Percentiles rank a stretch among this genome's conserved stretches.
Conservation (phyloP, 805 yeast species). For the Candida nonsorbophila region DNA sequence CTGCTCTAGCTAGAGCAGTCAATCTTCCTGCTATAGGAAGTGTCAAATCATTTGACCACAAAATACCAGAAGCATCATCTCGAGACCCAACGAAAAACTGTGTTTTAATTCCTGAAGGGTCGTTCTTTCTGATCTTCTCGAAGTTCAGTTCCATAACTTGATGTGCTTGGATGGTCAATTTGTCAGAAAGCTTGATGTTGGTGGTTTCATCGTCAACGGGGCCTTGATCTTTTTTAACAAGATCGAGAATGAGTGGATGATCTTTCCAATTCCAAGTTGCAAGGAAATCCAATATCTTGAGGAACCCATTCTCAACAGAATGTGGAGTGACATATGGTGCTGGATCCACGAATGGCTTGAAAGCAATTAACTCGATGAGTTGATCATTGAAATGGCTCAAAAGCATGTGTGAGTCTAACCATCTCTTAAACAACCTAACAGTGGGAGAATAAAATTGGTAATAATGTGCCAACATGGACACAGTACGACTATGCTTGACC, state of each 20-base stretch:
- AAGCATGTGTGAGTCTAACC: conserved; percentile 83
- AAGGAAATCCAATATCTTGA: conserved; percentile 64
- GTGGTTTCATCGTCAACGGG: conserved; percentile 15
- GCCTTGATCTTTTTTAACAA: conserved; percentile 39
- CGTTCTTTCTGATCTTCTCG: conserved; percentile 61
- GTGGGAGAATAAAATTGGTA: conserved; percentile 73
- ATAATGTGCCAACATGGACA: conserved; percentile 64
- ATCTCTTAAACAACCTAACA: conserved; percentile 77
- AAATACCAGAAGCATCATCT: conserved; percentile 78
- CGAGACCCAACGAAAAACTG: conserved; percentile 82
- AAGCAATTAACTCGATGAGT: conserved; percentile 72
- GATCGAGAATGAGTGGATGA: conserved; percentile 75
- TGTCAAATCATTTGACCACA: conserved; percentile 65
- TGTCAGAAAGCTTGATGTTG: conserved; percentile 49
- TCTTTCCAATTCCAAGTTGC: conserved; percentile 94
- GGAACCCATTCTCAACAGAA: conserved; percentile 74
- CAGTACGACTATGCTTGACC: conserved; percentile 76
- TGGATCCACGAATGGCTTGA: conserved; percentile 81
- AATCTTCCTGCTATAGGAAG: conserved; percentile 82
- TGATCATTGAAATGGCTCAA: conserved; percentile 71
- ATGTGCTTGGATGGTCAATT: conserved; percentile 53
- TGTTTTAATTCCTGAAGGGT: conserved; percentile 74
- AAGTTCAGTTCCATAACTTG: conserved; percentile 63
- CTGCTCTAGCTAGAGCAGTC: conserved; percentile 81
- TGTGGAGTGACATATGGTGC: conserved; percentile 82